Conservation (phyloP, 371 early-diverging fungal species). For the Entomophthora muscae region DNA sequence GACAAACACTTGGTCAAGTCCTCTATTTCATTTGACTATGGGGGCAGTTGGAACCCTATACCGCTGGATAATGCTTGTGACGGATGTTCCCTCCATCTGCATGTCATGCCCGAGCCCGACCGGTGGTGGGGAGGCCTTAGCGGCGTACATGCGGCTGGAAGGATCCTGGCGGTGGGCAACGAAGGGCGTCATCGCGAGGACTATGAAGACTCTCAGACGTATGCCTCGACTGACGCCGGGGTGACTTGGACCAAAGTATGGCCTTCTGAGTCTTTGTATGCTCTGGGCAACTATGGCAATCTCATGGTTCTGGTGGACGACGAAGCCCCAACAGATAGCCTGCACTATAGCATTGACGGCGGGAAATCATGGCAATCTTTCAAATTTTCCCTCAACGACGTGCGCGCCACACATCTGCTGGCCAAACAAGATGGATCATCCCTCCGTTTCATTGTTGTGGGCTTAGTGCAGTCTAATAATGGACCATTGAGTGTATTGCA, state of each 20-base stretch:
- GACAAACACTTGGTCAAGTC: slow-evolving; percentile 47
- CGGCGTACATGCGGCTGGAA: slow-evolving; percentile 59
- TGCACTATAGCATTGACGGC: slow-evolving; percentile 42
- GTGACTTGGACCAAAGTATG: slow-evolving; percentile 45
- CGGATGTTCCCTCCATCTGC: slow-evolving; percentile 55
- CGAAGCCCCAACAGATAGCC: slow-evolving; percentile 44
- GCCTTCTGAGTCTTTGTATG: slow-evolving; percentile 36
- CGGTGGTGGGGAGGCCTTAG: slow-evolving; percentile 39
- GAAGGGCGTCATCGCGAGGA: slow-evolving; percentile 44
- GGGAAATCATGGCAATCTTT: slow-evolving; percentile 44
- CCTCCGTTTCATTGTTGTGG: slow-evolving; percentile 27
- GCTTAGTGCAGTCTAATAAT: not conserved
- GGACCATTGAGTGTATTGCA: not conserved
- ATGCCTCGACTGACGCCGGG: slow-evolving; percentile 67
- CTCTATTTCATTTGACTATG: slow-evolving; percentile 6
- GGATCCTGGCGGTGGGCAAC: slow-evolving; percentile 79
- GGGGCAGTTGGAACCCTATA: slow-evolving; percentile 4
- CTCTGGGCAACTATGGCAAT: slow-evolving; percentile 70
- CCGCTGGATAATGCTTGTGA: not conserved
- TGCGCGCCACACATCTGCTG: slow-evolving; percentile 29
- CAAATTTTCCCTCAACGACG: slow-evolving; percentile 21
- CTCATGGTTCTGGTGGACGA: slow-evolving; percentile 48
- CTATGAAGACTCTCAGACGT: slow-evolving; percentile 50
- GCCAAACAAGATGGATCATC: slow-evolving; percentile 36
- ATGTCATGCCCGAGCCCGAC: slow-evolving; percentile 44